These are phyloP conservation scores for Penicillium maclennaniae DNA, from an alignment of 495 filamentous ascomycete genomes.

Conservation along the genomic window DNA sequence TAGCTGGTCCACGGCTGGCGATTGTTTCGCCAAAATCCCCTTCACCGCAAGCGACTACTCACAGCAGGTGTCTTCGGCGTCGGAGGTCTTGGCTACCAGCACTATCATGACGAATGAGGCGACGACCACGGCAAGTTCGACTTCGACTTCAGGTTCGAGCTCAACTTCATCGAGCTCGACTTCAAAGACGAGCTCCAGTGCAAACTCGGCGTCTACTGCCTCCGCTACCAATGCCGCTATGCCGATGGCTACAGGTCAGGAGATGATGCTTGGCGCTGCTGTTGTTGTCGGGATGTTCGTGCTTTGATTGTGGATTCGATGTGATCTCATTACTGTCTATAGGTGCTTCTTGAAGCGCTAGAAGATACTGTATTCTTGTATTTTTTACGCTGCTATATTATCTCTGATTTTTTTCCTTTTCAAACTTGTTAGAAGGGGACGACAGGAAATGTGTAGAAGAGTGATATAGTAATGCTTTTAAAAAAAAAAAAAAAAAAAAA, in stretches of 20 bases:
- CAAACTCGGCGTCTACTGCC: conserved; percentile 4
- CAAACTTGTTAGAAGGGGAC: too few relatives aligned
- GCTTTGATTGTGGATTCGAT: conserved; percentile 3
- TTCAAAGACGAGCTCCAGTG: conserved; percentile 1
- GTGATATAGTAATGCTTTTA: too few relatives aligned
- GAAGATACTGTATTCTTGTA: too few relatives aligned
- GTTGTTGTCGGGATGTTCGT: conserved; percentile 11
- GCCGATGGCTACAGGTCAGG: conserved; percentile 8
- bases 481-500: too few relatives aligned
- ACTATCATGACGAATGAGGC: background rate
- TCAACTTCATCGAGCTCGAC: background rate
- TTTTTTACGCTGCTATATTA: too few relatives aligned
- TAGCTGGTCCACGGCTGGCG: conserved; percentile 2
- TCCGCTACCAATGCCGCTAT: conserved; percentile 14
- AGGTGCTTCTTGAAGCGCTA: too few relatives aligned
- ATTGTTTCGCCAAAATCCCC: conserved; percentile 10
- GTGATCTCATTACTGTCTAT: too few relatives aligned
- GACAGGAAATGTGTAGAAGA: too few relatives aligned
- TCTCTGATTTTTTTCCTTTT: too few relatives aligned
- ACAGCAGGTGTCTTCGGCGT: conserved; percentile 15
- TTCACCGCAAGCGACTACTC: conserved; percentile 21
- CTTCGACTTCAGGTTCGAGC: background rate
- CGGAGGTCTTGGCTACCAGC: conserved; percentile 8
- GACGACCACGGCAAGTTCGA: background rate
- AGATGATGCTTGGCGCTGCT: conserved; percentile 9